A percentile compares a stretch with the other conserved stretches of the same genome.
These are phyloP conservation scores for Diaporthe velutina DNA, from an alignment of 2,329 filamentous ascomycete genomes.

Conservation along the genomic window DNA sequence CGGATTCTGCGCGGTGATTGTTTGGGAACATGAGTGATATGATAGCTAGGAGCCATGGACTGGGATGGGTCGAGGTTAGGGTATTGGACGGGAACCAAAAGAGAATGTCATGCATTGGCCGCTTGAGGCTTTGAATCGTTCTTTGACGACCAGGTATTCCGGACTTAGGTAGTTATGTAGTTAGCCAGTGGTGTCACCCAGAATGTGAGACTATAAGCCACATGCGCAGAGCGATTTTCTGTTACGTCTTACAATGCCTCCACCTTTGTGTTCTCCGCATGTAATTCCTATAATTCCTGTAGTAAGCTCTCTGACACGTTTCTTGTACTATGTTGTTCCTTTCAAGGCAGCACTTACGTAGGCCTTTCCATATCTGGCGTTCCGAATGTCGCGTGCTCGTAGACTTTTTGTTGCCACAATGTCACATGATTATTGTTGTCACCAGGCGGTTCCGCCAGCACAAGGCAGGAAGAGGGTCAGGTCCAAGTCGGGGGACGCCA, in stretches of 20 bases:
- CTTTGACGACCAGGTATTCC: neutral
- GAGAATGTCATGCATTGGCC: neutral
- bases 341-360: neutral
- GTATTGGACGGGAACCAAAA: neutral
- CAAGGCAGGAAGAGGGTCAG: neutral
- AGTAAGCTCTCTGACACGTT: neutral
- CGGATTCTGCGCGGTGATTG: no score
- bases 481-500: slow-evolving; percentile 11
- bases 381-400: neutral
- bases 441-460: neutral
- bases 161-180: slow-evolving; percentile 11
- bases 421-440: neutral
- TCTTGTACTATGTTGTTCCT: neutral
- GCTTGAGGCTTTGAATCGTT: neutral
- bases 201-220: neutral
- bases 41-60: neutral
- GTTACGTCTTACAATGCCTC: neutral
- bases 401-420: neutral
- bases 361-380: neutral
- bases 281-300: neutral
- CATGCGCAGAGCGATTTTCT: neutral
- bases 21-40: neutral
- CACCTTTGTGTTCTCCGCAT: no score
- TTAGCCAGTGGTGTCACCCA: neutral
- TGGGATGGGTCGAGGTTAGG: neutral